Evolutionary conservation across 768 basidiomycete species (phyloP).

Genomic region (Termitomyces sp.): DNA sequence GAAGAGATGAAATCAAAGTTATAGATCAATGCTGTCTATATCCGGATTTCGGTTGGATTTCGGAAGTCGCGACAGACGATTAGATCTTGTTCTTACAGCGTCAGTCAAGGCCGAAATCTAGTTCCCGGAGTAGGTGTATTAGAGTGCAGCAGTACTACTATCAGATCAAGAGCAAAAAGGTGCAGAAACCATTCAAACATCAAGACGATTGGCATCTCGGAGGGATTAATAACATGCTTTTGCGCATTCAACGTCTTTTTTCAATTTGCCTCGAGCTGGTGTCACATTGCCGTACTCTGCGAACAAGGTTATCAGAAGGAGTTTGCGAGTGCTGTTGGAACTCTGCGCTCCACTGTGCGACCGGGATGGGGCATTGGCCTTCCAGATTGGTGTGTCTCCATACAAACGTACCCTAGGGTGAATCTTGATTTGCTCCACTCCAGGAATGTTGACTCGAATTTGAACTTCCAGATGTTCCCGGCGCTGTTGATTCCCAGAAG

Average conservation of each 20-base stretch:
- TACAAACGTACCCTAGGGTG: background rate
- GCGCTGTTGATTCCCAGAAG: slow-evolving; percentile 55
- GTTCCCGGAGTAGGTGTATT: background rate
- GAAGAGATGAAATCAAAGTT: slow-evolving; percentile 8
- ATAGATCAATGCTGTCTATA: background rate
- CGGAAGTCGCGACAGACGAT: background rate
- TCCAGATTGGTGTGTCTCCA: slow-evolving; percentile 52
- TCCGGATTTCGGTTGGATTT: too few species aligned
- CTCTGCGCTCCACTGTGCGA: slow-evolving; percentile 47
- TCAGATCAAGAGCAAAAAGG: background rate
- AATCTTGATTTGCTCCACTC: background rate
- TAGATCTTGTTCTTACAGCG: background rate
- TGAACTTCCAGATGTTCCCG: slow-evolving; percentile 60
- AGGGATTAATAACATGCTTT: background rate
- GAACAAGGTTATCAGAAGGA: background rate
- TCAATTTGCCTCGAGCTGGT: too few species aligned
- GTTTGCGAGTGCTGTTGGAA: slow-evolving; percentile 55
- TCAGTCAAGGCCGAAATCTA: background rate
- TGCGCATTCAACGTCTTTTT: too few species aligned
- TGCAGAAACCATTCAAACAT: background rate
- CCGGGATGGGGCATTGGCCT: slow-evolving; percentile 47
- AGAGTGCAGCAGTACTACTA: background rate
- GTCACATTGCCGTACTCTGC: too few species aligned
- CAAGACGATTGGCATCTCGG: slow-evolving; percentile 6
- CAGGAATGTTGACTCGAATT: too few species aligned